Evolutionary conservation across 805 yeast species (phyloP).

Genomic region (Saturnispora zaruensis): DNA sequence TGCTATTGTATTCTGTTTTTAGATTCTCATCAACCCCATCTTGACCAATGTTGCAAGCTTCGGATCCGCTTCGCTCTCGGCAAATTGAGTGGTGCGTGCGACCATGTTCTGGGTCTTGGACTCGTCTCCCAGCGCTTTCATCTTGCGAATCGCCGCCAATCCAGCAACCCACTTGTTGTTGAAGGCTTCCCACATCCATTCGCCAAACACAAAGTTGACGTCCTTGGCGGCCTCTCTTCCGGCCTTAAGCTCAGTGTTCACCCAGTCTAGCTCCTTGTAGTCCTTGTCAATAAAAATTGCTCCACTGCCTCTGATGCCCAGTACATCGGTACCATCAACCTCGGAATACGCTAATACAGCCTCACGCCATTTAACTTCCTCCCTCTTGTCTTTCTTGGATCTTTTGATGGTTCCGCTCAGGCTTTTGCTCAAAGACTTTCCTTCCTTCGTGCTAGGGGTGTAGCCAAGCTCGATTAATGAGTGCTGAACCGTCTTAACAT

Average conservation of each 20-base stretch:
- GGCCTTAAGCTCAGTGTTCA: slow-evolving; percentile 5
- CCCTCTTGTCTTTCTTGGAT: slow-evolving; percentile 50
- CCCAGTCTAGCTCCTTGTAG: slow-evolving; percentile 33
- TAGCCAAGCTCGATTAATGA: slow-evolving; percentile 7
- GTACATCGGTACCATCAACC: slow-evolving; percentile 48
- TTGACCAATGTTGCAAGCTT: slow-evolving; percentile 11
- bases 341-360: slow-evolving; percentile 38
- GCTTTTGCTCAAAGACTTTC: slow-evolving; percentile 2
- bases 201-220: slow-evolving; percentile 11
- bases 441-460: slow-evolving; percentile 1
- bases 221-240: slow-evolving; percentile 5
- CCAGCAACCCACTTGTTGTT: slow-evolving; percentile 14
- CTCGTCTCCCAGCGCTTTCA: slow-evolving; percentile 8
- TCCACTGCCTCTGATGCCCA: slow-evolving; percentile 38
- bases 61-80: slow-evolving; percentile 9
- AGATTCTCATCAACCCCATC: slow-evolving; percentile 14
- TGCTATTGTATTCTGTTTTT: not conserved
- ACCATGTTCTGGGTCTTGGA: slow-evolving; percentile 7
- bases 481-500: slow-evolving; percentile 11
- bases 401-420: slow-evolving; percentile 15
- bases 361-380: slow-evolving; percentile 45
- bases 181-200: slow-evolving; percentile 10
- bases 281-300: slow-evolving; percentile 23
- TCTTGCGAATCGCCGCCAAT: slow-evolving; percentile 11
- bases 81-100: slow-evolving; percentile 1